Evolutionary conservation across 352 stramenopile genomes (phyloP), one percentile per base, ranked within the genome.

Genomic region (Salisapilia sapeloensis): DNA sequence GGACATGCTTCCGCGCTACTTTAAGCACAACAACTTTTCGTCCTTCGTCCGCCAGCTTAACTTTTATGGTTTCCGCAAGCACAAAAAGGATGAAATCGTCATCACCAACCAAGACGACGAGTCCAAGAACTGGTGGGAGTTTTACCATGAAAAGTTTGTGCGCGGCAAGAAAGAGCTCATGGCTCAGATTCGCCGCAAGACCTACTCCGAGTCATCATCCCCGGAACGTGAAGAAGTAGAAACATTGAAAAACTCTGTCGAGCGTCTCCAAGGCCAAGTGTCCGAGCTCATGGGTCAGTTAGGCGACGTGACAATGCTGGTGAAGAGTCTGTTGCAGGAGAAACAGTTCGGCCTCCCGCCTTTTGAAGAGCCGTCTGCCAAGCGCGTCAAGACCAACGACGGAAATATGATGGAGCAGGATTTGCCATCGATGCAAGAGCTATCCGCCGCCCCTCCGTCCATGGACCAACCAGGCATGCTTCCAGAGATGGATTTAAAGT

Each of bases 1-100:
- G 44, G 67, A 65, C 21, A 87, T 94, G 48, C 71, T 95, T 10
- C 83, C 83, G 12, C 63, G 70, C 40, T 95, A 94, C 60, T 95
- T 95, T 46, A 95, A 94, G 64, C 83, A 95, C 77, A 92, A 89
- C 52, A 95, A 95, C 50, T 94, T 95, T 44, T 87, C 75, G 40
- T 87, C 62, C 33, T 95, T 95, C 52, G 81, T 95, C 52, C 74
- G 83, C 12, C 83, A 95, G 47, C 64, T 95, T 30, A 95, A 95
- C 54, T 93, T 95, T 40, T 95, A 95, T 46, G 82, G 82, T 28
- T 95, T 95, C 55, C 82, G 81, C 37, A 95, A 95, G 50, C 72
- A 90, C 56, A 91, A 92, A 56, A 84, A 86, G 40, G 75, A 87
- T 38, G 75, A 91, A 51, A 86, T 86, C 40, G 67, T 85, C 37